Percentiles rank a stretch among this genome's conserved stretches.
Evolutionary conservation across 768 basidiomycete species (phyloP).

Genomic region (Serendipita sp.): DNA sequence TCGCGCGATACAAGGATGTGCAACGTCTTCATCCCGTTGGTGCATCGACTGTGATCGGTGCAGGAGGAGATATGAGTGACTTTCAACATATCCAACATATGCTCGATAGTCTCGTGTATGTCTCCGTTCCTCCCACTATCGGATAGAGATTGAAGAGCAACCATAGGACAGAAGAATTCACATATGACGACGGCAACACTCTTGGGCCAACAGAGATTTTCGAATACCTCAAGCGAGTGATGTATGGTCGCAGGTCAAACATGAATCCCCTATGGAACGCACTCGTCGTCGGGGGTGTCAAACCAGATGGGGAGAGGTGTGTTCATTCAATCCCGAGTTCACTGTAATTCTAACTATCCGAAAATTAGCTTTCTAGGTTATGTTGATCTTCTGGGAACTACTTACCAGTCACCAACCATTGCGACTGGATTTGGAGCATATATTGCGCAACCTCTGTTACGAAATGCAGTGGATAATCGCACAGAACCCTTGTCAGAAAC

Average conservation of each 20-base stretch:
- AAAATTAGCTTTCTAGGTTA: slow-evolving; percentile 70
- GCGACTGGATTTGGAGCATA: slow-evolving; percentile 90
- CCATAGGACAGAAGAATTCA: slow-evolving; percentile 46
- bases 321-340: slow-evolving; percentile 9
- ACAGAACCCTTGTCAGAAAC: slow-evolving; percentile 61
- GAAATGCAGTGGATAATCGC: slow-evolving; percentile 74
- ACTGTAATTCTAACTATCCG: not conserved
- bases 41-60: slow-evolving; percentile 70
- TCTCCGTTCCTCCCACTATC: not conserved
- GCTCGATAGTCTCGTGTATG: slow-evolving; percentile 55
- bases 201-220: slow-evolving; percentile 84
- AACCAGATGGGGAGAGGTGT: slow-evolving; percentile 56
- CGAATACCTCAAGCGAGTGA: slow-evolving; percentile 75
- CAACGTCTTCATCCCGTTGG: slow-evolving; percentile 78
- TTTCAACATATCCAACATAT: slow-evolving; percentile 80
- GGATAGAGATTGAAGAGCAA: not conserved
- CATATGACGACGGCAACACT: slow-evolving; percentile 64
- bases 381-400: slow-evolving; percentile 93
- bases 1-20: slow-evolving; percentile 91
- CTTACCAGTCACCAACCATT: slow-evolving; percentile 80
- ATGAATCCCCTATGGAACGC: slow-evolving; percentile 94
- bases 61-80: slow-evolving; percentile 93
- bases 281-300: slow-evolving; percentile 78
- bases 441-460: slow-evolving; percentile 82
- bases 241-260: slow-evolving; percentile 79